A percentile compares a stretch with the other conserved stretches of the same genome.
Evolutionary conservation across 2,329 filamentous ascomycete genomes (phyloP).

Genomic region (Ascochyta fabae): DNA sequence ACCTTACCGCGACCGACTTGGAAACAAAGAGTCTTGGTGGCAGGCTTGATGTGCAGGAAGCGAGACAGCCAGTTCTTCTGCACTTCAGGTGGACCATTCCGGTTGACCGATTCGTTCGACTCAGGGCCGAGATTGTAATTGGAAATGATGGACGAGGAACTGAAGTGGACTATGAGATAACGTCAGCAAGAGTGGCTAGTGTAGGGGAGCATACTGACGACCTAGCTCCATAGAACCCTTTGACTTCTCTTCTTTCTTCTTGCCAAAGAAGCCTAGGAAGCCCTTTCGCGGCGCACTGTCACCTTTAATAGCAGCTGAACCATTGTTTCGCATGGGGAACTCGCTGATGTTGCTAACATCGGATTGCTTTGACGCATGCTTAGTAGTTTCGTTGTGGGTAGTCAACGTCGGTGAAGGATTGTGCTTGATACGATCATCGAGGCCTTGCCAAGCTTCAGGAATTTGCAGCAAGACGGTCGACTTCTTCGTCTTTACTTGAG

Average conservation of each 20-base stretch:
- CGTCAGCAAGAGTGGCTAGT: conserved; percentile 13
- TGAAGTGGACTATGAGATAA: conserved; percentile 31
- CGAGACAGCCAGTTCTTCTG: conserved; percentile 83
- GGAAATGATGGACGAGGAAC: conserved; percentile 40
- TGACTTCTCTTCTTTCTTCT: conserved; percentile 53
- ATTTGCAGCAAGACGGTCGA: conserved; percentile 38
- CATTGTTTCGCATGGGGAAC: conserved; percentile 51
- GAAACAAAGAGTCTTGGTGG: conserved; percentile 76
- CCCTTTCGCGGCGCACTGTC: conserved; percentile 51
- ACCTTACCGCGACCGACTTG: conserved; percentile 73
- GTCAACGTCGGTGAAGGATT: conserved; percentile 8
- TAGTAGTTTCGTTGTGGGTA: conserved; percentile 13
- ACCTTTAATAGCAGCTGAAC: conserved; percentile 40
- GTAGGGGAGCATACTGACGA: conserved; percentile 43
- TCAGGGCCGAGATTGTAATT: conserved; percentile 45
- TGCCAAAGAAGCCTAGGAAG: conserved; percentile 61
- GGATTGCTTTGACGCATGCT: conserved; percentile 31
- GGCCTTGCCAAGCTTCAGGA: conserved; percentile 45
- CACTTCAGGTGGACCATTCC: conserved; percentile 48
- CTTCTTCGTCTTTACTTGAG: conserved; percentile 36
- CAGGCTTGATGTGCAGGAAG: conserved; percentile 88
- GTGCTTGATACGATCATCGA: conserved; percentile 45
- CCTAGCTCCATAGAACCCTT: conserved; percentile 42
- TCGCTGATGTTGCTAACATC: conserved; percentile 48
- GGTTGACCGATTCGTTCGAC: conserved; percentile 57